Percentiles rank a stretch among this genome's conserved stretches.
Conservation (phyloP, 495 filamentous ascomycete genomes). For the Emericellopsis terricola region DNA sequence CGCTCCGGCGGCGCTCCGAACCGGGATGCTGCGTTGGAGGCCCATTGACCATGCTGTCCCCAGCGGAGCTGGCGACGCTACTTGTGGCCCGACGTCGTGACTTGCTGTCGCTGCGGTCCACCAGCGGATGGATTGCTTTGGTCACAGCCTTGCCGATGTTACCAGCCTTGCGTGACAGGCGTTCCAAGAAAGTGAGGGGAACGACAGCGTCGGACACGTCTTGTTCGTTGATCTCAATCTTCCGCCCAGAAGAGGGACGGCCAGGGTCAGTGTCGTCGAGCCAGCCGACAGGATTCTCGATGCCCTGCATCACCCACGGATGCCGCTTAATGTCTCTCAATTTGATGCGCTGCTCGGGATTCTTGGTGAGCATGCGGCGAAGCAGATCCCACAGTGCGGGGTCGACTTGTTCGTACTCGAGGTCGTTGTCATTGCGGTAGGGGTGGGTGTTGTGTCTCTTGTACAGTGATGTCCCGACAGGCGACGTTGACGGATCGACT, state of each 20-base stretch:
- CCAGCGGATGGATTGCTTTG: constrained; percentile 40
- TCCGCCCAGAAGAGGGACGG: constrained; percentile 61
- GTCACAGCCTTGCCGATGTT: constrained; percentile 47
- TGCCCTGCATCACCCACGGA: constrained; percentile 77
- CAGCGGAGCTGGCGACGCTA: constrained; percentile 37
- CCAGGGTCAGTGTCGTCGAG: constrained; percentile 85
- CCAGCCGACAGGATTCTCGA: constrained; percentile 61
- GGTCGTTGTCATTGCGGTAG: constrained; percentile 43
- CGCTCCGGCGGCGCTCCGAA: constrained; percentile 44
- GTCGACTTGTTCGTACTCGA: constrained; percentile 74
- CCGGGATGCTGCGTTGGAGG: constrained; percentile 19
- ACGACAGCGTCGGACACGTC: constrained; percentile 85
- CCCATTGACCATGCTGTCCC: constrained; percentile 19
- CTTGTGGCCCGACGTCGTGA: constrained; percentile 35
- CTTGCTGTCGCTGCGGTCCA: constrained; percentile 32
- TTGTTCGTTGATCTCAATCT: constrained; percentile 79
- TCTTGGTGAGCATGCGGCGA: constrained; percentile 66
- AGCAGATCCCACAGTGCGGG: constrained; percentile 68
- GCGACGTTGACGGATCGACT: constrained; percentile 40
- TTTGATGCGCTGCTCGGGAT: constrained; percentile 72
- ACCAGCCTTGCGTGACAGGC: constrained; percentile 39
- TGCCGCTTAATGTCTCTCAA: constrained; percentile 90
- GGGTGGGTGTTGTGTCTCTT: constrained; percentile 31
- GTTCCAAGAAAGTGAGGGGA: constrained; percentile 69
- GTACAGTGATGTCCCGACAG: constrained; percentile 28